Percentiles rank a stretch among this genome's conserved stretches.
Evolutionary conservation across 306 rosid genomes (phyloP).

Genomic region (Canavalia gladiata): DNA sequence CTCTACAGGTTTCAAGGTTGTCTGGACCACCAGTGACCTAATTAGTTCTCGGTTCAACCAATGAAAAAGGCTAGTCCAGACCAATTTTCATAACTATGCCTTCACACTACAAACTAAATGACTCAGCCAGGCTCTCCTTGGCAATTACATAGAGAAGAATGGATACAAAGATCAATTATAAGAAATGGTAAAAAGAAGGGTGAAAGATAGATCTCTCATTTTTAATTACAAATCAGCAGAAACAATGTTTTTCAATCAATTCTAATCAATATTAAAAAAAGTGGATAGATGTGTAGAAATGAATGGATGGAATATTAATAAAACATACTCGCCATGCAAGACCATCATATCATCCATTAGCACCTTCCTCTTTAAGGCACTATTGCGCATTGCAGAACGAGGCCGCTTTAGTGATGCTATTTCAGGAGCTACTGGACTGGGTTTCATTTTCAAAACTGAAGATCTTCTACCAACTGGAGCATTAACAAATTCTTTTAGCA

Average conservation of each 20-base stretch:
- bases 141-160: slow-evolving; percentile 10
- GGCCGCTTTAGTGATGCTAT: slow-evolving; percentile 62
- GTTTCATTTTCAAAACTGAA: slow-evolving; percentile 84
- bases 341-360: slow-evolving; percentile 96
- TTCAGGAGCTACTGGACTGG: slow-evolving; percentile 77
- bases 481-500: slow-evolving; percentile 54
- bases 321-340: slow-evolving; percentile 98
- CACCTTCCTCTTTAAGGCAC: slow-evolving; percentile 87
- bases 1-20: too few species aligned
- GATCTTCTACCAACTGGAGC: slow-evolving; percentile 88
- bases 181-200: slow-evolving; percentile 29
- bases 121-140: slow-evolving; percentile 7
- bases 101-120: too few species aligned
- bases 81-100: too few species aligned
- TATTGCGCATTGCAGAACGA: slow-evolving; percentile 67
- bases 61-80: too few species aligned
- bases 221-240: slow-evolving; percentile 8
- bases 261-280: slow-evolving; percentile 15
- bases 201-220: slow-evolving; percentile 30
- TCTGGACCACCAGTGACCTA: too few species aligned
- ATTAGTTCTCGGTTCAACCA: too few species aligned
- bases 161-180: background rate
- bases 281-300: background rate
- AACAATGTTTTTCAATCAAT: slow-evolving; percentile 36
- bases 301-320: slow-evolving; percentile 38